Conservation (phyloP, 306 rosid species). For the Luffa acutangula region DNA sequence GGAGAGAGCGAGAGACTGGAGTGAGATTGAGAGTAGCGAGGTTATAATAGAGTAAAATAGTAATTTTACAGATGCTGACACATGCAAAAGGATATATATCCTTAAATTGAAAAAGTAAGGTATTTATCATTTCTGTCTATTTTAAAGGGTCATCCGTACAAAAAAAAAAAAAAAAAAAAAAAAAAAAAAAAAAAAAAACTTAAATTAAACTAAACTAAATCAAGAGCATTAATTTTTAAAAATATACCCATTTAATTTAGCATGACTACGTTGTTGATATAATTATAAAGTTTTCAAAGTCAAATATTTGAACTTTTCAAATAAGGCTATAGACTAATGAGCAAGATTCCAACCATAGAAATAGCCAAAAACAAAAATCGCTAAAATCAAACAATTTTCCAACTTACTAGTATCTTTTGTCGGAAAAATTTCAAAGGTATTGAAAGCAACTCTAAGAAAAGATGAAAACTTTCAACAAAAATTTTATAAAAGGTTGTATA, state of each 20-base stretch:
- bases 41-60: too few relatives aligned
- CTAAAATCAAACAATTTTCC: neutral
- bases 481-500: neutral
- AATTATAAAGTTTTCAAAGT: neutral
- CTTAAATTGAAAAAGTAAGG: too few relatives aligned
- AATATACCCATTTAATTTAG: too few relatives aligned
- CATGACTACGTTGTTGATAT: too few relatives aligned
- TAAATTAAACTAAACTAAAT: neutral
- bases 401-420: neutral
- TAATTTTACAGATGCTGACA: too few relatives aligned
- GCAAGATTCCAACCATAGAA: neutral
- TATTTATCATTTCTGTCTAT: too few relatives aligned
- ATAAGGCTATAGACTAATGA: neutral
- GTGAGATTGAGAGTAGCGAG: too few relatives aligned
- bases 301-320: neutral
- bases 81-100: too few relatives aligned
- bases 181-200: neutral
- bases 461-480: neutral
- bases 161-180: neutral
- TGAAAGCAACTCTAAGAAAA: neutral
- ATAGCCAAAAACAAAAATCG: neutral
- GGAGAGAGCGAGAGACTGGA: too few relatives aligned
- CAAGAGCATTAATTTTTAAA: neutral
- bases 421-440: neutral
- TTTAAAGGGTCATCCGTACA: too few relatives aligned